Conservation (phyloP, 2,329 filamentous ascomycete species). For the Tolypocladium pustulatum region DNA sequence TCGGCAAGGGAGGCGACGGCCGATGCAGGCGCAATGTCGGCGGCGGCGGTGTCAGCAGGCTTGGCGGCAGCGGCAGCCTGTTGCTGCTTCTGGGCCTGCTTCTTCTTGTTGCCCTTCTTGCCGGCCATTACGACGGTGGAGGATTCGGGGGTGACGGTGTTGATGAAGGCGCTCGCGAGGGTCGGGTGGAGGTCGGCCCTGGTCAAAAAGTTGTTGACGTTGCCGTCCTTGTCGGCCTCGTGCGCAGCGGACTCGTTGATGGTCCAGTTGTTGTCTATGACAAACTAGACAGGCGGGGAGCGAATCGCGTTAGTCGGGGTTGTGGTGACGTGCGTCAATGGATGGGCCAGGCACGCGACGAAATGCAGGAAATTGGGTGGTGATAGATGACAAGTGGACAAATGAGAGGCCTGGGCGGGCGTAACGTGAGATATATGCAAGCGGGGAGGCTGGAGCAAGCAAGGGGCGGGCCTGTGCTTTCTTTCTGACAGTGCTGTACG, state of each 20-base stretch:
- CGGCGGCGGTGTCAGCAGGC: conserved; percentile 5
- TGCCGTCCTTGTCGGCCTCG: conserved; percentile 73
- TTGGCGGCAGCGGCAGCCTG: conserved; percentile 7
- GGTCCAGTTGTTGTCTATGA: conserved; percentile 87
- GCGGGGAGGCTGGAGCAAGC: conserved; percentile 6
- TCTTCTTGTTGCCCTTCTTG: conserved; percentile 43
- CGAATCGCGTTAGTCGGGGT: conserved; percentile 5
- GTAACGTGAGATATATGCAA: conserved; percentile 15
- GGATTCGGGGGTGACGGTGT: conserved; percentile 57
- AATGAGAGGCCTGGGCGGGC: conserved; percentile 5
- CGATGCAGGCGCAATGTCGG: conserved; percentile 1
- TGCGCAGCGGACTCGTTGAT: conserved; percentile 71
- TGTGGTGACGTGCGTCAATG: conserved; percentile 5
- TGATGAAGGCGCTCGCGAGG: conserved; percentile 41
- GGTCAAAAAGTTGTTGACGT: conserved; percentile 85
- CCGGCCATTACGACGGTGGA: conserved; percentile 59
- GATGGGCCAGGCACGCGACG: neutral
- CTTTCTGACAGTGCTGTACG: neutral
- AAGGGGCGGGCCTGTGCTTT: neutral
- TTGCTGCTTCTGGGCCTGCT: conserved; percentile 14
- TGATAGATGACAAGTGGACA: conserved; percentile 9
- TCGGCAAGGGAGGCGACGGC: neutral
- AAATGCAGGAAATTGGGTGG: conserved; percentile 2
- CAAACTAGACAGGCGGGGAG: conserved; percentile 54
- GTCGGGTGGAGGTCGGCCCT: conserved; percentile 54